Evolutionary conservation across 2,329 filamentous ascomycete genomes (phyloP), one percentile per base, ranked within the genome.

Genomic region (Penicillium corylophilum): DNA sequence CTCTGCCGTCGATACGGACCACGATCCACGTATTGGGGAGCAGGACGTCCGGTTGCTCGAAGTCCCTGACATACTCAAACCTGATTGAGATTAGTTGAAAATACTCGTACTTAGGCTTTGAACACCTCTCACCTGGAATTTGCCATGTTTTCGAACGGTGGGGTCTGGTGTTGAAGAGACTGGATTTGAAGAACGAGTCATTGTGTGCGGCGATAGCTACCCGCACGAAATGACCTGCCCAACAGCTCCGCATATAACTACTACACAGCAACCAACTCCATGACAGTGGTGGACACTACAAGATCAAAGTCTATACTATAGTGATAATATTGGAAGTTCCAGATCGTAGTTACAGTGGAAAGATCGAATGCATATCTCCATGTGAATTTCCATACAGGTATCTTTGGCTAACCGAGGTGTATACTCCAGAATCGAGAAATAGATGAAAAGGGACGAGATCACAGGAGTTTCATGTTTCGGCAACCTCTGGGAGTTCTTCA

Each of bases 11-110:
- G 65, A 99, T 86, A 54, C 94, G 86, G 50, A 99, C 86, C 18
- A 97, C 90, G 50, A 97, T 88, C 91, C 92, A 99, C 23, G 93
- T 97, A 68, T 95, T 95, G 48, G 87, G 90, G 20, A 97, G 80
- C 36, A 99, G 77, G 42, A 75, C 74, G 67, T 96, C 91, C 6
- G 85, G 77, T 66, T 88, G 88, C 79, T 99, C 94, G 67, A 97
- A 97, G 43, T 78, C 74, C 69, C 89, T 90, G 57, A 97, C 93
- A 73, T 99, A 99, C 76, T 95, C 92, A 70, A 91, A 97, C 73
- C 90, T 96, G 50, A 20, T 3, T 8, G 7, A 64, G 22, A 33
- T 53, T 33, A 46, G 35, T n/a, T 50, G 41, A 51, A 47, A 20
- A 26, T 20, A 13, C 5, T 35, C 10, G 15, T 13, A 16, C 10